Percentiles rank a stretch among this genome's conserved stretches.
Conservation (phyloP, 495 filamentous ascomycete genomes). For the Apodospora peruviana region DNA sequence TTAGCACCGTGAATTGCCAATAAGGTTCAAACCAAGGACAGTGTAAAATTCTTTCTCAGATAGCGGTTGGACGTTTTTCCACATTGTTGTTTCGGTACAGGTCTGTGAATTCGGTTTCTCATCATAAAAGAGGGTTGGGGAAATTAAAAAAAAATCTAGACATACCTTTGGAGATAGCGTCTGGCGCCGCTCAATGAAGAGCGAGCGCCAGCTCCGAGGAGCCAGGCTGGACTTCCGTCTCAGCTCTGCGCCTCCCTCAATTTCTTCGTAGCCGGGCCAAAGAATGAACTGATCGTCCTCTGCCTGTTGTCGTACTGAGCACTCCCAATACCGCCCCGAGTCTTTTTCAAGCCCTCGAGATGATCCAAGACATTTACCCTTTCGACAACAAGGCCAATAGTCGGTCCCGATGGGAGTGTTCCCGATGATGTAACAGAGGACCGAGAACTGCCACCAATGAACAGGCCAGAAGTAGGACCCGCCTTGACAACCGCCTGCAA, state of each 20-base stretch:
- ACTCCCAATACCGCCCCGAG: constrained; percentile 72
- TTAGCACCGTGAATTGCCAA: constrained; percentile 17
- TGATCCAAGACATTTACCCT: constrained; percentile 62
- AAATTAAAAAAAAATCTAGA: constrained; percentile 16
- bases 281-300: constrained; percentile 71
- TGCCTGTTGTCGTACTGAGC: constrained; percentile 65
- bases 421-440: constrained; percentile 7
- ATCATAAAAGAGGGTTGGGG: constrained; percentile 44
- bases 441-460: not conserved
- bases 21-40: constrained; percentile 3
- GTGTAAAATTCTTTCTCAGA: constrained; percentile 49
- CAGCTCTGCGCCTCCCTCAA: constrained; percentile 18
- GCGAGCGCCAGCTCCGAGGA: not conserved
- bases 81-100: constrained; percentile 68
- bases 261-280: constrained; percentile 48
- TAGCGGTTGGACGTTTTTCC: constrained; percentile 70
- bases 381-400: constrained; percentile 34
- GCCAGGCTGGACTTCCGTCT: not conserved
- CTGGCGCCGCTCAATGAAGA: not conserved
- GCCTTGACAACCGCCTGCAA: constrained; percentile 14
- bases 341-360: constrained; percentile 66
- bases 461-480: not conserved
- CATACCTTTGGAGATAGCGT: constrained; percentile 19
- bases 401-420: not conserved
- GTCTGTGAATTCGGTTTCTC: constrained; percentile 69